A percentile compares a stretch with the other conserved stretches of the same genome.
Conservation (phyloP, 768 basidiomycete species). For the Melanogaster broomeanus region DNA sequence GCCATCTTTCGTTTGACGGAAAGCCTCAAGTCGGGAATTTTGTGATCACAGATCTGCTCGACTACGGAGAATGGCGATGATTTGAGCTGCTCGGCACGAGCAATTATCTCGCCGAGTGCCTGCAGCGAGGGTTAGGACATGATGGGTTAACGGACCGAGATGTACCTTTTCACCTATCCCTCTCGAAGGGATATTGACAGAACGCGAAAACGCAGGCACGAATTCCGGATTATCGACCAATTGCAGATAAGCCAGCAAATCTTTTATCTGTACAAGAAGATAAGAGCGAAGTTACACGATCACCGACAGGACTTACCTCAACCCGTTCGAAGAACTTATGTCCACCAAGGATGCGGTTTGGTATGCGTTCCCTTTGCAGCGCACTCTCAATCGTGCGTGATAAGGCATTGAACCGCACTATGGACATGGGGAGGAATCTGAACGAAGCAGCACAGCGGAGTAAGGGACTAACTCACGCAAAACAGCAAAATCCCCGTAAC, state of each 20-base stretch:
- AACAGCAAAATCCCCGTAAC: conserved; percentile 80
- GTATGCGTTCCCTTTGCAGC: conserved; percentile 78
- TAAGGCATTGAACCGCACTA: conserved; percentile 81
- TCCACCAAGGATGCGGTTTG: conserved; percentile 72
- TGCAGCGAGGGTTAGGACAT: conserved; percentile 24
- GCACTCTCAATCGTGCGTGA: conserved; percentile 75
- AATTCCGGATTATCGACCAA: conserved; percentile 73
- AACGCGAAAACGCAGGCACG: conserved; percentile 68
- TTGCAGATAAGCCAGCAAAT: conserved; percentile 80
- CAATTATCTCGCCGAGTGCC: conserved; percentile 62
- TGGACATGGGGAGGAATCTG: conserved; percentile 1
- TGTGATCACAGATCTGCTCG: conserved; percentile 64
- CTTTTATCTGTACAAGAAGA: conserved; percentile 59
- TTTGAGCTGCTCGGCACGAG: conserved; percentile 51
- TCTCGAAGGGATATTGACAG: conserved; percentile 70
- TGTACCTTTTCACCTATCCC: conserved; percentile 78
- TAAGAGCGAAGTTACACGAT: neutral
- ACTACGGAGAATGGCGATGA: conserved; percentile 58
- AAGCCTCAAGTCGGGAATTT: conserved; percentile 64
- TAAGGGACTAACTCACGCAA: conserved; percentile 52
- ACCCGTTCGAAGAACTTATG: conserved; percentile 86
- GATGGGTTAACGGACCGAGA: neutral
- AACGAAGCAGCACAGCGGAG: neutral
- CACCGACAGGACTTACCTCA: conserved; percentile 48
- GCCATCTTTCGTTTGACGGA: conserved; percentile 63